A percentile compares a stretch with the other conserved stretches of the same genome.
Evolutionary conservation across 148 eudicot species (phyloP).

Genomic region (Nyssa sinensis): DNA sequence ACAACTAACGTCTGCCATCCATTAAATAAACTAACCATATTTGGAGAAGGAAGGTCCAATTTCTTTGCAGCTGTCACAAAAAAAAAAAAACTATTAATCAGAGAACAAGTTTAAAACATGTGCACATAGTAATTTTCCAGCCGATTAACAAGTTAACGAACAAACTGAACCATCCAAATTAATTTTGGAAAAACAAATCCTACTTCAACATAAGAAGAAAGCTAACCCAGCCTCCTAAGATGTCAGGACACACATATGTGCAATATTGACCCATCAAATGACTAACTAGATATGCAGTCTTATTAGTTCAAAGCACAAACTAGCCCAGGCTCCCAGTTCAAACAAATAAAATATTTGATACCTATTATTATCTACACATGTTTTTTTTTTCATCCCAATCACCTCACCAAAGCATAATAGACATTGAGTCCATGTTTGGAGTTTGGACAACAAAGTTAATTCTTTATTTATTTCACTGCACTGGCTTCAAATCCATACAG

Average conservation of each 20-base stretch:
- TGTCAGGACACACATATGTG: not conserved
- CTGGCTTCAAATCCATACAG: too few species aligned
- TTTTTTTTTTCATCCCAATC: not conserved
- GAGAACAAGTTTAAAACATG: not conserved
- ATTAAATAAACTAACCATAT: slow-evolving; percentile 38
- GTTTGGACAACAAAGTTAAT: not conserved
- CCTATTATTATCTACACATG: not conserved
- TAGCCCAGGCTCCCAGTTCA: not conserved
- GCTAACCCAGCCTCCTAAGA: not conserved
- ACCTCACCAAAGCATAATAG: too few species aligned
- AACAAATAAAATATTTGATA: not conserved
- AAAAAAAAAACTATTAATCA: slow-evolving; percentile 17
- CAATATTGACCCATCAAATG: not conserved
- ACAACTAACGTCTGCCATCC: not conserved
- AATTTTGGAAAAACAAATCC: not conserved
- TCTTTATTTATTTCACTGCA: not conserved
- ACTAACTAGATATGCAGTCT: not conserved
- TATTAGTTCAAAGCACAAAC: not conserved
- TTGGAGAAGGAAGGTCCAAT: slow-evolving; percentile 31
- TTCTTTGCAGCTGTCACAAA: slow-evolving; percentile 55
- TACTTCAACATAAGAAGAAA: not conserved
- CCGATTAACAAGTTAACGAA: not conserved
- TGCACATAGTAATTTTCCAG: not conserved
- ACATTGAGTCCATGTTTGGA: too few species aligned
- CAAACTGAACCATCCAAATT: slow-evolving; percentile 3